These are phyloP conservation scores for Botrytis sinoallii DNA, from an alignment of 2,329 filamentous ascomycete species.

Conservation along the genomic window DNA sequence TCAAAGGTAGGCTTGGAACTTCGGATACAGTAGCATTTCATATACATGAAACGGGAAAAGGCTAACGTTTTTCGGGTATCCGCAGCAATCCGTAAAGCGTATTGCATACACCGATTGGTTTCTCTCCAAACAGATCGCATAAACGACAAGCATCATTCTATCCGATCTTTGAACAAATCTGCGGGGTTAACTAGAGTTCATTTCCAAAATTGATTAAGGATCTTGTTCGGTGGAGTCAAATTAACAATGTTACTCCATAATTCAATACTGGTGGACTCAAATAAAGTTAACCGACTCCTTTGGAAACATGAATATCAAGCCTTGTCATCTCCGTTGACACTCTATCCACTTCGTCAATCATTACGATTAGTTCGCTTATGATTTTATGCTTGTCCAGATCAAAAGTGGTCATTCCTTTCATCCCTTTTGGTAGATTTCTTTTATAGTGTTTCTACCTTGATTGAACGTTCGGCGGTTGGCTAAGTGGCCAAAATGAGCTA, in stretches of 20 bases:
- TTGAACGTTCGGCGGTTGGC: neutral
- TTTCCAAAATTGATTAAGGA: slow-evolving; percentile 13
- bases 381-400: neutral
- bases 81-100: neutral
- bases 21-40: neutral
- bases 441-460: neutral
- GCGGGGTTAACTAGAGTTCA: neutral
- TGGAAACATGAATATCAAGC: slow-evolving; percentile 8
- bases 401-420: neutral
- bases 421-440: neutral
- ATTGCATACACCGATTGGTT: neutral
- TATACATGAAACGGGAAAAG: neutral
- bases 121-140: neutral
- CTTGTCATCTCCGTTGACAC: slow-evolving; percentile 1
- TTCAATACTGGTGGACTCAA: neutral
- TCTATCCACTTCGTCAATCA: neutral
- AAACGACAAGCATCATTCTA: neutral
- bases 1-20: neutral
- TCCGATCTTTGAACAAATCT: slow-evolving; percentile 2
- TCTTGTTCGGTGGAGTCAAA: slow-evolving; percentile 1
- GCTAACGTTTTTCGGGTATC: neutral
- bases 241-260: neutral
- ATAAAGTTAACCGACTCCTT: slow-evolving; percentile 3
- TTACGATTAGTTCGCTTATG: slow-evolving; percentile 4
- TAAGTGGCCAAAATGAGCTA: neutral